phyloP scores from a whole-genome alignment of 2,329 filamentous ascomycete genomes.

The Huntiella omanensis region DNA sequence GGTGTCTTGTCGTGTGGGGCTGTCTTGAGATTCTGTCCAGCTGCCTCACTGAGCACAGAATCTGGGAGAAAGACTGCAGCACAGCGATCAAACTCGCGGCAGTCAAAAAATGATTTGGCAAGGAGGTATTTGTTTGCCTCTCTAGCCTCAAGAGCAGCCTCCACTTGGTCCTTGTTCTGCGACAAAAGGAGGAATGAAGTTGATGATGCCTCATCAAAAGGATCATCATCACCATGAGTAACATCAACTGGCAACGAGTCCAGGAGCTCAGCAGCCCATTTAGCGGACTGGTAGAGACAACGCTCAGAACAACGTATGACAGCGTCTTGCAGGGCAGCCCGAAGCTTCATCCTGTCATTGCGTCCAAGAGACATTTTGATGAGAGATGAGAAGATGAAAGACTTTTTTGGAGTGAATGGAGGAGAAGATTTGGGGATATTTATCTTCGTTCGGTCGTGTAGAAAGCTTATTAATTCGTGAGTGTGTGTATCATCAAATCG shows the following conservation, averaged over 20 bases:
- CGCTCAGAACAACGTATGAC: constrained; percentile 83
- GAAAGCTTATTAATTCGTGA: too few species aligned
- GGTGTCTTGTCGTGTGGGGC: constrained; percentile 12
- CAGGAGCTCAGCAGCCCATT: constrained; percentile 93
- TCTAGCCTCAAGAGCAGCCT: constrained; percentile 56
- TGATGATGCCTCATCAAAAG: constrained; percentile 19
- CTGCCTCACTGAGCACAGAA: constrained; percentile 49
- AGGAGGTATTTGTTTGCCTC: constrained; percentile 74
- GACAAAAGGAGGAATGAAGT: constrained; percentile 27
- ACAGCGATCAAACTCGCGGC: constrained; percentile 84
- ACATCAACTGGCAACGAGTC: constrained; percentile 41
- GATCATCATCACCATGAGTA: constrained; percentile 31
- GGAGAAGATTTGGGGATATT: too few species aligned
- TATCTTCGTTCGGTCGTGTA: too few species aligned
- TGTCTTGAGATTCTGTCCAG: constrained; percentile 28
- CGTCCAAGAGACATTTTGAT: constrained; percentile 8
- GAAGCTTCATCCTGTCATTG: constrained; percentile 16
- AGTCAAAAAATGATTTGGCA: constrained; percentile 89
- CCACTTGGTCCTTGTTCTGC: constrained; percentile 46
- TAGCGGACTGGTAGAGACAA: constrained; percentile 87
- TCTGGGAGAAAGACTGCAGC: constrained; percentile 76
- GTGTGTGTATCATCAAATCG: too few species aligned
- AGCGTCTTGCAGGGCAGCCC: constrained; percentile 62
- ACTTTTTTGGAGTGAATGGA: too few species aligned
- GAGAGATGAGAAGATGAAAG: too few species aligned